phyloP scores from a whole-genome alignment of 345 rosid genomes.

The Dipteronia dyeriana region DNA sequence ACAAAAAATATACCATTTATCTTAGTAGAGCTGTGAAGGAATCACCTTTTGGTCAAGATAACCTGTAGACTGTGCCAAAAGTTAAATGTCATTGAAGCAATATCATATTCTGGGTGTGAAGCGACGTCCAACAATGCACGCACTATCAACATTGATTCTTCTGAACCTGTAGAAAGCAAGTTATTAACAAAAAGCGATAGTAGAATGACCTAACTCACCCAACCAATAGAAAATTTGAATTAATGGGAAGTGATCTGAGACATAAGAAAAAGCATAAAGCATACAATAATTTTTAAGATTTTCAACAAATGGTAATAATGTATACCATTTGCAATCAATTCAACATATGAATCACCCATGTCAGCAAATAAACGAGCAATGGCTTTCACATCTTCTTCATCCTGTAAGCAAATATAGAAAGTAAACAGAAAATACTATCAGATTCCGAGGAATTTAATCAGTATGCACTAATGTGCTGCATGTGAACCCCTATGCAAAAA shows the following conservation, averaged over 20 bases:
- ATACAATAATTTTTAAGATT: background rate
- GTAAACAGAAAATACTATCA: conserved; percentile 16
- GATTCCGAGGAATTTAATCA: background rate
- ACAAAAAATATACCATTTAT: conserved; percentile 16
- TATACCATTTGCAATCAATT: conserved; percentile 90
- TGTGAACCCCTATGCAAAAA: background rate
- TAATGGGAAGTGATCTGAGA: conserved; percentile 14
- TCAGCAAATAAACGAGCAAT: conserved; percentile 96
- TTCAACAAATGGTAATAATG: background rate
- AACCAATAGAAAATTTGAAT: conserved; percentile 5
- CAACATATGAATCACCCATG: conserved; percentile 97
- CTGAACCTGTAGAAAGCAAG: conserved; percentile 59
- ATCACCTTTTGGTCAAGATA: conserved; percentile 77
- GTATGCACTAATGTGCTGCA: background rate
- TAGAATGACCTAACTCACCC: conserved; percentile 19
- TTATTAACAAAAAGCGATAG: conserved; percentile 8
- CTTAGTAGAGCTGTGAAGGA: conserved; percentile 19
- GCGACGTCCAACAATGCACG: conserved; percentile 88
- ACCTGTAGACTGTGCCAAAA: conserved; percentile 99
- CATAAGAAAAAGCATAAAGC: conserved; percentile 24
- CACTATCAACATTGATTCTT: conserved; percentile 85
- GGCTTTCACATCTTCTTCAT: conserved; percentile 98
- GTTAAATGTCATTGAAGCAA: conserved; percentile 99
- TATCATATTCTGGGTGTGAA: conserved; percentile 90
- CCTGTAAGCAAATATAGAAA: conserved; percentile 49